A percentile compares a stretch with the other conserved stretches of the same genome.
phyloP scores from a whole-genome alignment of 2,329 filamentous ascomycete genomes.

The Cordyceps javanica region DNA sequence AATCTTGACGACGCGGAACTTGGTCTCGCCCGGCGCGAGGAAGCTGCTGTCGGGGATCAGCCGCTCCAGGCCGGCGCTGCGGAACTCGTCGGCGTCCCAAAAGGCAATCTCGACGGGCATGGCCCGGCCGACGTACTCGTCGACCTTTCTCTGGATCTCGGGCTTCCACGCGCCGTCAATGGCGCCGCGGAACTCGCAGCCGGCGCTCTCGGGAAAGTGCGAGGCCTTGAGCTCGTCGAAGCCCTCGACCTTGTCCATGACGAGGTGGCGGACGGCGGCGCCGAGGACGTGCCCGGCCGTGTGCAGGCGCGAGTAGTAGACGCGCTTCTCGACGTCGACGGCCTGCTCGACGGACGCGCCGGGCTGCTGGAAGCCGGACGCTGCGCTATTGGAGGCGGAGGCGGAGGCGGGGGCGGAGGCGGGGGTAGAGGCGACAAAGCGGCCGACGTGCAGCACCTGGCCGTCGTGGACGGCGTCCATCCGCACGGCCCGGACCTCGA shows the following conservation, averaged over 20 bases:
- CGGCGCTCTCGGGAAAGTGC: constrained; percentile 62
- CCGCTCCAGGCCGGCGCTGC: constrained; percentile 44
- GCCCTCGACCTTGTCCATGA: constrained; percentile 42
- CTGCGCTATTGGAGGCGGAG: too few species aligned
- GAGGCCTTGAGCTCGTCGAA: constrained; percentile 66
- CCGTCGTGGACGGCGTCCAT: constrained; percentile 43
- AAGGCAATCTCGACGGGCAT: constrained; percentile 60
- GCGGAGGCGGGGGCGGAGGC: constrained; percentile 16
- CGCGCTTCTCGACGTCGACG: constrained; percentile 55
- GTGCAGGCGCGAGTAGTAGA: constrained; percentile 62
- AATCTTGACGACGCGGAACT: constrained; percentile 63
- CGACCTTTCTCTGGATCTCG: constrained; percentile 53
- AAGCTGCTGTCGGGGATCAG: constrained; percentile 45
- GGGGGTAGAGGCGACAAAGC: constrained; percentile 33
- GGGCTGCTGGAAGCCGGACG: constrained; percentile 26
- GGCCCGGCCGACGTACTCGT: constrained; percentile 49
- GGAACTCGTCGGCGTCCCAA: constrained; percentile 60
- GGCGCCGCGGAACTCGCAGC: constrained; percentile 60
- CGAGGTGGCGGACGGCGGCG: constrained; percentile 55
- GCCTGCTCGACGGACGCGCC: constrained; percentile 45
- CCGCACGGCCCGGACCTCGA: constrained; percentile 52
- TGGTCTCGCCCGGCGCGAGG: constrained; percentile 41
- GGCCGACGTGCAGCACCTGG: constrained; percentile 60
- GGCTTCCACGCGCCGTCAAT: constrained; percentile 60
- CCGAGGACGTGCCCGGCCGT: constrained; percentile 70